phyloP scores from a whole-genome alignment of 2,329 filamentous ascomycete genomes.

The Penicillium decumbens region DNA sequence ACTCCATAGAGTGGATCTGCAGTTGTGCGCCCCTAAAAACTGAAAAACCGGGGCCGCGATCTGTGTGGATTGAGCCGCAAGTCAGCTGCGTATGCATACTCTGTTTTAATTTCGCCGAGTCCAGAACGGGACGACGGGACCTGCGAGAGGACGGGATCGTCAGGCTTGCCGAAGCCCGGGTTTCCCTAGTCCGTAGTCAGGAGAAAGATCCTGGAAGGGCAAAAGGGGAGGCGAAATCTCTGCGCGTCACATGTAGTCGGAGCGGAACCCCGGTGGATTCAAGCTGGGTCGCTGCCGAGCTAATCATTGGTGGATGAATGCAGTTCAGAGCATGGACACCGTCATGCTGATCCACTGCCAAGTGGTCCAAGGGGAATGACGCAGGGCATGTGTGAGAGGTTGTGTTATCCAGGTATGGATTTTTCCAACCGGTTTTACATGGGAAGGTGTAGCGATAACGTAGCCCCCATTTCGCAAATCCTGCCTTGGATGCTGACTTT shows the following conservation, averaged over 20 bases:
- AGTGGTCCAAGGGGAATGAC: slow-evolving; percentile 19
- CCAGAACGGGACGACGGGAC: neutral
- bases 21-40: slow-evolving; percentile 2
- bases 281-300: slow-evolving; percentile 20
- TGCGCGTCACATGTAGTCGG: slow-evolving; percentile 32
- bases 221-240: slow-evolving; percentile 16
- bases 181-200: neutral
- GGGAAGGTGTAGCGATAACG: slow-evolving; percentile 22
- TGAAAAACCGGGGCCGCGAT: slow-evolving; percentile 18
- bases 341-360: slow-evolving; percentile 26
- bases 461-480: slow-evolving; percentile 10
- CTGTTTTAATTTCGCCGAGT: neutral
- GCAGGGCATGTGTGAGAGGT: slow-evolving; percentile 7
- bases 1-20: slow-evolving; percentile 7
- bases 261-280: slow-evolving; percentile 16
- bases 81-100: slow-evolving; percentile 19
- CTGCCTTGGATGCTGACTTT: slow-evolving; percentile 4
- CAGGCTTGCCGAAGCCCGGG: neutral
- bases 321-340: slow-evolving; percentile 16
- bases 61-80: slow-evolving; percentile 16
- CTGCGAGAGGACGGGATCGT: neutral
- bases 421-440: slow-evolving; percentile 2
- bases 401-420: neutral
- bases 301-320: slow-evolving; percentile 30
- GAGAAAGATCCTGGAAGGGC: neutral